These are phyloP conservation scores for Gaeumannomyces tritici DNA, from an alignment of 2,329 filamentous ascomycete genomes.

Conservation along the genomic window DNA sequence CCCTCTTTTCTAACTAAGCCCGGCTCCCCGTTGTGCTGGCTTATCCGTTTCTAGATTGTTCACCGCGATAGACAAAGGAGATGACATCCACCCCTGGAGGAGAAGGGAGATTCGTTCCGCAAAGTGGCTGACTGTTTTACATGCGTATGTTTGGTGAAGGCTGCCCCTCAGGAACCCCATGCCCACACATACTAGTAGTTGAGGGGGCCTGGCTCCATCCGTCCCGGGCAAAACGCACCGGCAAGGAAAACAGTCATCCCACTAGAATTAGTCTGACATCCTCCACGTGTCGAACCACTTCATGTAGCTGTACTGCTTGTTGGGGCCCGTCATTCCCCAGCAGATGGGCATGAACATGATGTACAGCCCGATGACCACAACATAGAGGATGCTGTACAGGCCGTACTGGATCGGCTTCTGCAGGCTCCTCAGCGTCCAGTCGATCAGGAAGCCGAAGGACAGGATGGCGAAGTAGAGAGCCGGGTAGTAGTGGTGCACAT, in stretches of 20 bases:
- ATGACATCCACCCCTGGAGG: background rate
- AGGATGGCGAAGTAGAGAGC: constrained; percentile 96
- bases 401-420: constrained; percentile 53
- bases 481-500: constrained; percentile 98
- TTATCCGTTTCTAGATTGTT: background rate
- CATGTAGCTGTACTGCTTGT: constrained; percentile 78
- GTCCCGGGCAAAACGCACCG: background rate
- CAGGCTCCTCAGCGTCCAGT: constrained; percentile 69
- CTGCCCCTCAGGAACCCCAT: background rate
- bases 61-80: background rate
- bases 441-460: constrained; percentile 74
- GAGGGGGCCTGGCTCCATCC: background rate
- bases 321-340: constrained; percentile 87
- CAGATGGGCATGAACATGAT: constrained; percentile 86
- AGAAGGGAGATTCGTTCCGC: background rate
- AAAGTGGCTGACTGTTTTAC: background rate
- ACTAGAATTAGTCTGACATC: constrained; percentile 52
- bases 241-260: background rate
- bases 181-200: background rate
- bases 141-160: background rate
- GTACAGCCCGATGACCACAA: constrained; percentile 69
- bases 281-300: constrained; percentile 90
- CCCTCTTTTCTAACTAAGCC: background rate
- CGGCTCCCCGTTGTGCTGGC: background rate
- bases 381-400: constrained; percentile 68